Percentiles rank a stretch among this genome's conserved stretches.
Conservation (phyloP, 805 yeast genomes). For the Saturnispora quitensis region DNA sequence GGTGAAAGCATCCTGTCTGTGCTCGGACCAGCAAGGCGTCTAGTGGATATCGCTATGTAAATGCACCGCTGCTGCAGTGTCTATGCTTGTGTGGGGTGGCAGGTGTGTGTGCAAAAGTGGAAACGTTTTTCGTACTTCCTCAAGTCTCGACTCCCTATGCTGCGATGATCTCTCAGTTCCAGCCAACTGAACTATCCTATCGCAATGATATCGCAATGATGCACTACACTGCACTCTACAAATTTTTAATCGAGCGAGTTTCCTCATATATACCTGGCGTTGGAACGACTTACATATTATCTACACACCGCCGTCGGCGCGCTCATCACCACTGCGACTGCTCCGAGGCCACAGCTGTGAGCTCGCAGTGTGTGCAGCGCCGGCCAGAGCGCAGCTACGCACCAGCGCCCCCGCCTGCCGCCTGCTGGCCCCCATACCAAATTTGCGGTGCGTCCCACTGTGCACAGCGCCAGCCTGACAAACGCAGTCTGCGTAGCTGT, state of each 20-base stretch:
- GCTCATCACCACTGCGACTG: neutral
- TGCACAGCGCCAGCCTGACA: no score
- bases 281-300: neutral
- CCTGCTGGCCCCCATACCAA: no score
- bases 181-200: neutral
- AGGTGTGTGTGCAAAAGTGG: neutral
- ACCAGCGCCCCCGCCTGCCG: no score
- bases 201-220: neutral
- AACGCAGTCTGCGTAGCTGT: no score
- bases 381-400: no score
- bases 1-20: neutral
- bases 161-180: neutral
- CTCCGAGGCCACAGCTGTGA: neutral
- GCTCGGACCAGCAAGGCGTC: neutral
- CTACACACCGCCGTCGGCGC: neutral
- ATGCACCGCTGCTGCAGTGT: neutral
- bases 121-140: no score
- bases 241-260: neutral
- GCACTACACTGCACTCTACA: neutral
- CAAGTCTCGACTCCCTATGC: no score
- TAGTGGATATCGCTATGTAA: neutral
- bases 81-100: neutral
- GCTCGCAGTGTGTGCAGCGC: neutral
- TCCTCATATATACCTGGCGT: neutral
- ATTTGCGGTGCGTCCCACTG: no score